phyloP scores from a whole-genome alignment of 1,284 basidiomycete species.

The Microbotryum silenes-acaulis region DNA sequence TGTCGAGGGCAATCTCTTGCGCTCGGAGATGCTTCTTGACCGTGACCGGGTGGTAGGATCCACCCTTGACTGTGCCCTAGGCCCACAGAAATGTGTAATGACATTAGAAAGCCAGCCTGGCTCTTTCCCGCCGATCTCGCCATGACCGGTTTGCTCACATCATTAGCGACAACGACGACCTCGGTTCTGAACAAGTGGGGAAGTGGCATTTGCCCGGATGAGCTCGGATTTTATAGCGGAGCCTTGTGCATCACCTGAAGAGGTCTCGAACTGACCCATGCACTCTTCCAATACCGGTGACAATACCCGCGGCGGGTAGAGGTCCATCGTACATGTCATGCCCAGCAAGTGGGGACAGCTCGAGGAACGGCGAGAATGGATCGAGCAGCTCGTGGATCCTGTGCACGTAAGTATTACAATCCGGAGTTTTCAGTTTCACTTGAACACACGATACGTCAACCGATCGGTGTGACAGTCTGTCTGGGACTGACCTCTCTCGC shows the following conservation, averaged over 20 bases:
- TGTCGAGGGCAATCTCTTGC: conserved; percentile 84
- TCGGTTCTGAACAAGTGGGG: conserved; percentile 47
- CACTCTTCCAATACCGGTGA: conserved; percentile 78
- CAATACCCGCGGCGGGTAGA: conserved; percentile 81
- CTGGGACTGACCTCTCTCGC: conserved; percentile 11
- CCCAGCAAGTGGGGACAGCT: conserved; percentile 76
- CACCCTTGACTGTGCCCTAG: conserved; percentile 69
- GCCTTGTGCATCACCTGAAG: neutral
- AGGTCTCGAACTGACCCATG: conserved; percentile 8
- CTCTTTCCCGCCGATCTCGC: no score
- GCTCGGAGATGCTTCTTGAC: conserved; percentile 94
- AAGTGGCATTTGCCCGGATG: neutral
- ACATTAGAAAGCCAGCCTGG: no score
- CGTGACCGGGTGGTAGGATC: conserved; percentile 85
- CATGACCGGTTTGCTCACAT: conserved; percentile 65
- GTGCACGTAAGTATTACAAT: neutral
- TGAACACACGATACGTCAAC: neutral
- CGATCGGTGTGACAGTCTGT: neutral
- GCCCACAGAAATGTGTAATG: no score
- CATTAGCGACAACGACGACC: conserved; percentile 85
- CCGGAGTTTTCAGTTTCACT: neutral
- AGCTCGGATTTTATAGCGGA: neutral
- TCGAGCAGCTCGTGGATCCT: conserved; percentile 66
- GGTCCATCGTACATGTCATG: conserved; percentile 75
- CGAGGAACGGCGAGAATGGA: conserved; percentile 79